phyloP scores from a whole-genome alignment of 169 alveolate genomes.

The Eimeria praecox region DNA sequence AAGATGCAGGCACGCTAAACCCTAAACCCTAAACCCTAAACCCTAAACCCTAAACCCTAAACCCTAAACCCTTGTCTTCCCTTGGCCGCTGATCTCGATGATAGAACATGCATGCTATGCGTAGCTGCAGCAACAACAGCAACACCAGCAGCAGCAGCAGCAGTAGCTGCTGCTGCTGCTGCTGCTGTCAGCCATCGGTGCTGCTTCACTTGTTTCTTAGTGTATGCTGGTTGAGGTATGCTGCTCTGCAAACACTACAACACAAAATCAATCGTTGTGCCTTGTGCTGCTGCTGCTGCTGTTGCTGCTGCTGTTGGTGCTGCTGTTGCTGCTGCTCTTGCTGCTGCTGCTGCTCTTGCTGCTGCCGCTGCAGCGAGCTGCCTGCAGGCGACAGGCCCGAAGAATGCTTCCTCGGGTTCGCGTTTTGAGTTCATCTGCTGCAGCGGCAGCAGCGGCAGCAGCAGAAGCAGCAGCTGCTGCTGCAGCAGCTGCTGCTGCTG shows the following conservation, averaged over 20 bases:
- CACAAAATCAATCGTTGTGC: background rate
- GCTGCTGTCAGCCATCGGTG: background rate
- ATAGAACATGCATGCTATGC: background rate
- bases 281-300: background rate
- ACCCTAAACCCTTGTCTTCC: conserved; percentile 6
- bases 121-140: conserved; percentile 1
- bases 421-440: conserved; percentile 27
- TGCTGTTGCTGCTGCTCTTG: conserved; percentile 23
- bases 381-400: conserved; percentile 42
- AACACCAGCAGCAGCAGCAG: background rate
- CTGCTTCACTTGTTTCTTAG: background rate
- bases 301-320: background rate
- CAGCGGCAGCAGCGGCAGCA: conserved; percentile 27
- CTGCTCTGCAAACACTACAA: background rate
- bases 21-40: conserved; percentile 21
- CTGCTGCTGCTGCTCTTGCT: background rate
- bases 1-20: conserved; percentile 25
- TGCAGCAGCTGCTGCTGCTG: conserved; percentile 44
- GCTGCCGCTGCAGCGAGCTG: conserved; percentile 65
- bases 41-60: background rate
- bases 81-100: background rate
- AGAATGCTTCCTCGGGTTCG: conserved; percentile 8
- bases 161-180: conserved; percentile 13
- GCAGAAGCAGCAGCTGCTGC: conserved; percentile 23
- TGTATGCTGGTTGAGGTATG: too few relatives aligned